Base-by-base conservation (phyloP, 441 rosid species). In the Jatropha podagrica region DNA sequence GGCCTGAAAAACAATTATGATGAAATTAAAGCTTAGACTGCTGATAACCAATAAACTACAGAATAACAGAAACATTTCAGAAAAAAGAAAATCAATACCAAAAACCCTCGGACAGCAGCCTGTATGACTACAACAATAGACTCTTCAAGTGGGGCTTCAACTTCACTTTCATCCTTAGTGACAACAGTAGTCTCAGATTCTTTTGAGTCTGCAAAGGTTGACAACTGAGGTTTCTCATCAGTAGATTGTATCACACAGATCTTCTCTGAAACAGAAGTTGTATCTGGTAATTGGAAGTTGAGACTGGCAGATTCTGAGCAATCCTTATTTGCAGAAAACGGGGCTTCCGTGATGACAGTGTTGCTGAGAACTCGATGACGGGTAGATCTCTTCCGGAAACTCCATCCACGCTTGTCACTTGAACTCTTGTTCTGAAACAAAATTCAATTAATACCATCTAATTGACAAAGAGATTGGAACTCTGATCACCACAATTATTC, bases 351-450 rank as follows among this genome's bases (percentile, higher is more conserved):
- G 59, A 82, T 80, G 18, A 80, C 89, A 71, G 78, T 87, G 79
- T 84, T 91, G 82, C 86, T 89, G 56, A 91, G 80, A 71, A 92
- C 97, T 63, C 94, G 81, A 74, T 93, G 97, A 61, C 87, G 83
- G 52, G 88, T 90, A 79, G 97, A 83, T 81, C 87, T 89, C 85
- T 90, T 93, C 76, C 92, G 88, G 84, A 93, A 91, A 87, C 97
- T 93, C 98, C 98, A 93, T 72, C 95, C 88, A 38, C 87, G 81
- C 75, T 85, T 91, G 72, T 89, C 92, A 76, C 83, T 76, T 51
- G 93, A 76, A 67, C 81, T 79, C 80, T 91, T 88, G 72, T 77
- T 85, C 97, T 93, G 90, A 65, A 85, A 76, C 41, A 51, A 64
- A 82, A 72, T 64, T 69, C 38, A 79, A 51, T 1, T 14, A 46